Percentiles rank a stretch among this genome's conserved stretches.
phyloP scores from a whole-genome alignment of 1,284 basidiomycete species.

The Ganoderma multipileum region DNA sequence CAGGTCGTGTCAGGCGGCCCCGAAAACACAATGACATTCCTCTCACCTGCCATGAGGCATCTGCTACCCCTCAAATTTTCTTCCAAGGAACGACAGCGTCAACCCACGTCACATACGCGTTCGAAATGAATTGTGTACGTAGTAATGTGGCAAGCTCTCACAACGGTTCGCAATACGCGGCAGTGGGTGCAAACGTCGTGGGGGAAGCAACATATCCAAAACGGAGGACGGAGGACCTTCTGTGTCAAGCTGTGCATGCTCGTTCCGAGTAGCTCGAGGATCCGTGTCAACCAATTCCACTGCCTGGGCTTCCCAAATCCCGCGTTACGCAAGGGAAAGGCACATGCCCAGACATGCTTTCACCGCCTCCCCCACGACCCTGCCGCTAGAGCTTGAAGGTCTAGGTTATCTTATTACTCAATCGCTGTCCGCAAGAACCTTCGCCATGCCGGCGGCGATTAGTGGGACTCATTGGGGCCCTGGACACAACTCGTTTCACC shows the following conservation, averaged over 20 bases:
- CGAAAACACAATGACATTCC: background rate
- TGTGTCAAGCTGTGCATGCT: background rate
- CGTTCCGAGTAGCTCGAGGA: background rate
- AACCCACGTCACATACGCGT: background rate
- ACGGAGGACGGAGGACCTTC: background rate
- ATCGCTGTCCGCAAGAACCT: background rate
- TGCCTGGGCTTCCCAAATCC: background rate
- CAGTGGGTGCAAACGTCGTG: background rate
- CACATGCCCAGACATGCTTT: conserved; percentile 3
- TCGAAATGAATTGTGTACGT: background rate
- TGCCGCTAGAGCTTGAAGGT: background rate
- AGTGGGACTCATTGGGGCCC: background rate
- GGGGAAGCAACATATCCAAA: background rate
- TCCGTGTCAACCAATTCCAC: background rate
- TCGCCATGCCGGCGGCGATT: background rate
- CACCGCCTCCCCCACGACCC: background rate
- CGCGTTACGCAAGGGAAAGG: background rate
- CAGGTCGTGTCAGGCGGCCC: background rate
- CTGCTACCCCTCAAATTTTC: background rate
- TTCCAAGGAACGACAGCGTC: background rate
- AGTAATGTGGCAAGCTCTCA: background rate
- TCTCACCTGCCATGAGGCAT: background rate
- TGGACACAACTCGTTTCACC: background rate
- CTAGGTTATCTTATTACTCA: background rate
- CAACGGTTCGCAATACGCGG: background rate